Evolutionary conservation across 2,329 filamentous ascomycete species (phyloP).

Genomic region (Pezicula neosporulosa): DNA sequence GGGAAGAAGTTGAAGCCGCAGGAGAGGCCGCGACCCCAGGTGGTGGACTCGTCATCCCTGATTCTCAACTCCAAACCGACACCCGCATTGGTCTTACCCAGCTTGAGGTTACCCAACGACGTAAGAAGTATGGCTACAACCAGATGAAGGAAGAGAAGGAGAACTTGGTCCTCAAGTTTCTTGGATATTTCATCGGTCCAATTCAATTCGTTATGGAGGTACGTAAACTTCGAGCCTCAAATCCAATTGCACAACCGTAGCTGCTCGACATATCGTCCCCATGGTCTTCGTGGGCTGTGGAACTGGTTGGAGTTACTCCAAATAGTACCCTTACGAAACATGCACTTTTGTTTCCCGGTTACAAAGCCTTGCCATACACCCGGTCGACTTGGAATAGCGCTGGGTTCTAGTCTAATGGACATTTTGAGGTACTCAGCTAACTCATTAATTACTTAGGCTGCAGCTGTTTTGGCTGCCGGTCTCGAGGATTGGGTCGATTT

Average conservation of each 20-base stretch:
- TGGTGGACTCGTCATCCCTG: constrained; percentile 59
- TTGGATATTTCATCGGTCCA: constrained; percentile 79
- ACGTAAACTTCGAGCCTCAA: constrained; percentile 29
- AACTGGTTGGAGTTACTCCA: no score
- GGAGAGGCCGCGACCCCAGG: constrained; percentile 45
- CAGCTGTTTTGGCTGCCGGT: constrained; percentile 77
- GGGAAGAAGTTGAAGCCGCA: constrained; percentile 60
- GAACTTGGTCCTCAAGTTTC: constrained; percentile 79
- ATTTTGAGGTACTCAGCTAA: no score
- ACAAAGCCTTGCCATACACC: no score
- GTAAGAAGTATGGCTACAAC: constrained; percentile 78
- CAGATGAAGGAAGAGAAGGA: constrained; percentile 91
- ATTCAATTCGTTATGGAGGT: constrained; percentile 96
- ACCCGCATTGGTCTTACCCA: constrained; percentile 69
- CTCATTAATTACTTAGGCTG: constrained; percentile 36
- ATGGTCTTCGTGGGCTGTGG: no score
- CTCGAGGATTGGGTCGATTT: constrained; percentile 90
- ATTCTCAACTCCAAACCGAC: constrained; percentile 76
- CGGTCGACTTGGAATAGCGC: no score
- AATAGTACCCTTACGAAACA: no score
- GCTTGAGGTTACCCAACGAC: constrained; percentile 58
- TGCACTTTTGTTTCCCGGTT: no score
- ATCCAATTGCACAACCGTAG: constrained; percentile 8
- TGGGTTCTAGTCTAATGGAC: no score
- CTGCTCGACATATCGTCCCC: not conserved